Percentiles rank a stretch among this genome's conserved stretches.
phyloP scores from a whole-genome alignment of 163 green algal genomes.

The Prototheca stagnorum region DNA sequence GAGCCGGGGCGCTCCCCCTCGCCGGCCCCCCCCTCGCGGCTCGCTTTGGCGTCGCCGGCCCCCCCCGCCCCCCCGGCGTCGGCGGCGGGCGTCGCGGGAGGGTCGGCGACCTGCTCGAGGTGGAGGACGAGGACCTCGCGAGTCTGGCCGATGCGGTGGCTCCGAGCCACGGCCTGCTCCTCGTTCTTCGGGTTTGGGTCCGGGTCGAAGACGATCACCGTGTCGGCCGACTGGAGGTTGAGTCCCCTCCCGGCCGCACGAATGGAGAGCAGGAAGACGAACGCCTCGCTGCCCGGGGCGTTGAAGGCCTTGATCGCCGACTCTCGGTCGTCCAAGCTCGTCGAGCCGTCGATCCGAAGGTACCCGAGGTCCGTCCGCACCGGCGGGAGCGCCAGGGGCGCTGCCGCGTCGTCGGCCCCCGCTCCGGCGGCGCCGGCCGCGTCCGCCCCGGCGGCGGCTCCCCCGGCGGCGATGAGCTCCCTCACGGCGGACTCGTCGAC shows the following conservation, averaged over 20 bases:
- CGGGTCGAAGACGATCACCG: constrained; percentile 86
- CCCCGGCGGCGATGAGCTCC: not conserved
- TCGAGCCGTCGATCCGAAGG: constrained; percentile 83
- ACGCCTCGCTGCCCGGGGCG: constrained; percentile 41
- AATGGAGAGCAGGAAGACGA: constrained; percentile 97
- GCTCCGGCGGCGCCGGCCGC: too few species aligned
- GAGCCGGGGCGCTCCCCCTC: not conserved
- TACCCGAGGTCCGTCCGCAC: constrained; percentile 29
- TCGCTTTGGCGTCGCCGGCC: not conserved
- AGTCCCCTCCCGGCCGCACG: constrained; percentile 82
- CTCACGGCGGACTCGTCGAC: not conserved
- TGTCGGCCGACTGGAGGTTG: constrained; percentile 70
- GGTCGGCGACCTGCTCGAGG: constrained; percentile 71
- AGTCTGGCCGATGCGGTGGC: constrained; percentile 85
- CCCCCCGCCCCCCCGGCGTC: not conserved
- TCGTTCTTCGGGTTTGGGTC: constrained; percentile 99
- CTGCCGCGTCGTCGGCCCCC: too few species aligned
- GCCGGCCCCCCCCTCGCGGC: too few species aligned
- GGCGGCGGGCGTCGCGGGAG: constrained; percentile 5
- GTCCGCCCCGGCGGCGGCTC: too few species aligned
- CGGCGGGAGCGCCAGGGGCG: not conserved
- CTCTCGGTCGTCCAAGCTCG: constrained; percentile 64
- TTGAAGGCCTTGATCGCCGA: constrained; percentile 67
- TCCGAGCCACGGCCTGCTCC: constrained; percentile 81
- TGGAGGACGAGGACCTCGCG: constrained; percentile 76